phyloP scores from a whole-genome alignment of 1,139 yeast species.

The Pneumocystis oryctolagi region DNA sequence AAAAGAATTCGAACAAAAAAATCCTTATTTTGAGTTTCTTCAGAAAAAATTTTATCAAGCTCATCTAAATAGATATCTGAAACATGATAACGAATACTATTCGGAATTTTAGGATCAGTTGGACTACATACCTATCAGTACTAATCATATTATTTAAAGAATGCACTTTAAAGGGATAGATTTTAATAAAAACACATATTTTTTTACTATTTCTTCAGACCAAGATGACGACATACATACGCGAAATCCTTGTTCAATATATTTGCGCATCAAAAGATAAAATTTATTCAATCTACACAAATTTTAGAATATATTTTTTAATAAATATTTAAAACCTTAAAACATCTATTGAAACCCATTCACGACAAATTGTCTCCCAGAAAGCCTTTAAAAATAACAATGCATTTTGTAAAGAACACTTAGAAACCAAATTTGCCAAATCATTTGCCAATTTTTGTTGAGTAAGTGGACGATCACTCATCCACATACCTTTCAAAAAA shows the following conservation, averaged over 20 bases:
- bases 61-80: slow-evolving; percentile 78
- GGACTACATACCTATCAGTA: slow-evolving; percentile 12
- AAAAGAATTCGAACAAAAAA: slow-evolving; percentile 44
- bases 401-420: slow-evolving; percentile 32
- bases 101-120: slow-evolving; percentile 36
- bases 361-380: slow-evolving; percentile 64
- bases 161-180: slow-evolving; percentile 3
- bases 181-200: slow-evolving; percentile 1
- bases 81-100: slow-evolving; percentile 71
- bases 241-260: slow-evolving; percentile 40
- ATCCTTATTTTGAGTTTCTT: slow-evolving; percentile 24
- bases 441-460: slow-evolving; percentile 72
- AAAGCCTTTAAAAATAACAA: slow-evolving; percentile 53
- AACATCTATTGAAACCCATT: slow-evolving; percentile 76
- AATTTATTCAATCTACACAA: slow-evolving; percentile 62
- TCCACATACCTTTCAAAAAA: slow-evolving; percentile 59
- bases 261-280: slow-evolving; percentile 64
- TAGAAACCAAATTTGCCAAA: slow-evolving; percentile 43
- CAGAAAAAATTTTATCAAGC: slow-evolving; percentile 50
- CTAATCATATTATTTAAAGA: slow-evolving; percentile 25
- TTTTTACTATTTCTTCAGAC: neutral
- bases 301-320: slow-evolving; percentile 19
- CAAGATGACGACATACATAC: neutral
- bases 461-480: slow-evolving; percentile 79
- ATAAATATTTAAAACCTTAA: slow-evolving; percentile 18